phyloP scores from a whole-genome alignment of 176 grass and related monocot species.

The Oryza glaberrima region DNA sequence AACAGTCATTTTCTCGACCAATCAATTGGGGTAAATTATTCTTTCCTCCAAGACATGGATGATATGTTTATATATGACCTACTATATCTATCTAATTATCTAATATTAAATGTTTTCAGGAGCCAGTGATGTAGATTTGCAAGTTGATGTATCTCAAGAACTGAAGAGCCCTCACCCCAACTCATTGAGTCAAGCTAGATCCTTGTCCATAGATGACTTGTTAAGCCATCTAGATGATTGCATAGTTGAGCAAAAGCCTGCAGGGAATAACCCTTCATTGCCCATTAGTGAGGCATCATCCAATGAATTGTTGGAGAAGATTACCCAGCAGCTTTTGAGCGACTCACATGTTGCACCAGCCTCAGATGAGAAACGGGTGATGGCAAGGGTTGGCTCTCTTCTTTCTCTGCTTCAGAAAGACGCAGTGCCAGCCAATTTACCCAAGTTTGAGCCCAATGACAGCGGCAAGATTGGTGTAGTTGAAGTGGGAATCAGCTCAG shows the following conservation, averaged over 20 bases:
- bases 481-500: slow-evolving; percentile 34
- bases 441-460: slow-evolving; percentile 11
- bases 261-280: slow-evolving; percentile 28
- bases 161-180: slow-evolving; percentile 19
- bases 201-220: slow-evolving; percentile 65
- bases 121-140: neutral
- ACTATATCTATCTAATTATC: neutral
- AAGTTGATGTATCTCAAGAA: slow-evolving; percentile 24
- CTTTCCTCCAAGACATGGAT: neutral
- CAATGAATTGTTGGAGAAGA: slow-evolving; percentile 50
- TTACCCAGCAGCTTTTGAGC: slow-evolving; percentile 62
- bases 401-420: slow-evolving; percentile 61
- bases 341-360: slow-evolving; percentile 47
- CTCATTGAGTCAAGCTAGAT: slow-evolving; percentile 43
- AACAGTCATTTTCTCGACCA: slow-evolving; percentile 30
- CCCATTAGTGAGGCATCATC: slow-evolving; percentile 23
- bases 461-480: neutral
- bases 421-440: neutral
- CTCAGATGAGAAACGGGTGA: slow-evolving; percentile 58
- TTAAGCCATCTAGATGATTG: slow-evolving; percentile 53
- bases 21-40: slow-evolving; percentile 60
- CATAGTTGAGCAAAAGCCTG: slow-evolving; percentile 46
- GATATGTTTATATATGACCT: neutral
- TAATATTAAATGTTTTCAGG: slow-evolving; percentile 23
- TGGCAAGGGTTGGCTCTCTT: slow-evolving; percentile 64